These are phyloP conservation scores for Fusarium pseudograminearum DNA, from an alignment of 2,329 filamentous ascomycete species.

Conservation along the genomic window DNA sequence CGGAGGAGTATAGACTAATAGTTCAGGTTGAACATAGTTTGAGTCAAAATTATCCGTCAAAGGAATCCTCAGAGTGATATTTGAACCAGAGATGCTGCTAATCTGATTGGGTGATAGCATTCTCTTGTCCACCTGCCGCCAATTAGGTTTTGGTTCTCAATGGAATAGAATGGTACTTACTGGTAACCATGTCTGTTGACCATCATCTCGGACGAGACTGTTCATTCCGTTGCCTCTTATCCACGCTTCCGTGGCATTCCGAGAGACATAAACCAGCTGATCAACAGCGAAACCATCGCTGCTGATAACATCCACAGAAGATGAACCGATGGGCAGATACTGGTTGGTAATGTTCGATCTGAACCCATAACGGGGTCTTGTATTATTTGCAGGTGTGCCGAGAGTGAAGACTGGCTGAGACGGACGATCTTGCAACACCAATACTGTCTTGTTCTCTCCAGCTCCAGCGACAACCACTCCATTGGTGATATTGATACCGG, in stretches of 20 bases:
- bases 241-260: constrained; percentile 31
- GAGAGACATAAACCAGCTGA: constrained; percentile 33
- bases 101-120: constrained; percentile 33
- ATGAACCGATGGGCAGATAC: constrained; percentile 34
- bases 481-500: constrained; percentile 19
- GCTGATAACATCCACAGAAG: constrained; percentile 1
- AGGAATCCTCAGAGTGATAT: constrained; percentile 33
- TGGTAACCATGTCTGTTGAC: constrained; percentile 36
- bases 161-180: background rate
- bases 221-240: constrained; percentile 35
- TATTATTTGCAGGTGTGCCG: background rate
- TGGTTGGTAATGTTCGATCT: constrained; percentile 34
- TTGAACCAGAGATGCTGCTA: constrained; percentile 18
- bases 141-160: background rate
- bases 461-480: constrained; percentile 12
- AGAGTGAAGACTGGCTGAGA: constrained; percentile 31
- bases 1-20: constrained; percentile 30
- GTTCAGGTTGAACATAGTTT: constrained; percentile 20
- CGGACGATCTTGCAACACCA: constrained; percentile 5
- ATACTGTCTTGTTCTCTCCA: background rate
- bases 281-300: constrained; percentile 2
- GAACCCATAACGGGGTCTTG: background rate
- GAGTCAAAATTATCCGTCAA: constrained; percentile 37
- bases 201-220: constrained; percentile 17
- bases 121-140: constrained; percentile 7